Evolutionary conservation across 2,329 filamentous ascomycete genomes (phyloP).

Genomic region (Penicillium italicum): DNA sequence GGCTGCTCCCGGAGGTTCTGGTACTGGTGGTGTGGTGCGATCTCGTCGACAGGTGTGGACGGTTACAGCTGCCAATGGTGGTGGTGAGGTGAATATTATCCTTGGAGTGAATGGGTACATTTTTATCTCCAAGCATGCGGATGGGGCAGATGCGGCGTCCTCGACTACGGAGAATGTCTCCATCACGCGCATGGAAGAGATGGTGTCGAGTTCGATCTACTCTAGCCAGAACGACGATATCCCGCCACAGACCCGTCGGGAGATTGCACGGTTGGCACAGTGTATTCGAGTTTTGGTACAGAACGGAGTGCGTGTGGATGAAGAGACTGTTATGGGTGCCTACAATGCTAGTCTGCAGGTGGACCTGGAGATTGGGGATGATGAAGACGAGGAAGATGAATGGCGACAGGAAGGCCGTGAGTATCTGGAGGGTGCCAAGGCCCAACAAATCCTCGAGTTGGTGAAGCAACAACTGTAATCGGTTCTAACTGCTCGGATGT

Average conservation of each 20-base stretch:
- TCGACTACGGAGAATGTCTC: slow-evolving; percentile 53
- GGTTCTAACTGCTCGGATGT: neutral
- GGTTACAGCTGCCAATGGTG: slow-evolving; percentile 49
- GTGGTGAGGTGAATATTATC: slow-evolving; percentile 70
- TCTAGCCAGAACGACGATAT: slow-evolving; percentile 93
- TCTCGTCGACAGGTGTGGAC: slow-evolving; percentile 86
- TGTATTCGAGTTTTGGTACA: slow-evolving; percentile 81
- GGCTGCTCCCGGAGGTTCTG: slow-evolving; percentile 61
- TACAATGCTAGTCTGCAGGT: slow-evolving; percentile 80
- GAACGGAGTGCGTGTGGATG: slow-evolving; percentile 78
- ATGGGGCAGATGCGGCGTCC: slow-evolving; percentile 44
- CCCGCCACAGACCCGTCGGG: slow-evolving; percentile 68
- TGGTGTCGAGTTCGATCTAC: slow-evolving; percentile 79
- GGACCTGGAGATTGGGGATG: slow-evolving; percentile 42
- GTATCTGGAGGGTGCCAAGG: slow-evolving; percentile 43
- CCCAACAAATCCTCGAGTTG: slow-evolving; percentile 37
- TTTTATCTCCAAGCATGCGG: slow-evolving; percentile 84
- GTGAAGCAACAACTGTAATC: slow-evolving; percentile 19
- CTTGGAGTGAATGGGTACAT: slow-evolving; percentile 96
- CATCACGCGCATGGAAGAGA: slow-evolving; percentile 86
- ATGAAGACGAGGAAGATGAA: slow-evolving; percentile 36
- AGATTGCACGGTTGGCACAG: slow-evolving; percentile 80
- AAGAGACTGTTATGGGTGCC: slow-evolving; percentile 77
- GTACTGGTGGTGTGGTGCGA: slow-evolving; percentile 69
- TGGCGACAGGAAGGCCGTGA: slow-evolving; percentile 36